Evolutionary conservation across 1,284 basidiomycete species (phyloP).

Genomic region (Sporisorium sorghi): DNA sequence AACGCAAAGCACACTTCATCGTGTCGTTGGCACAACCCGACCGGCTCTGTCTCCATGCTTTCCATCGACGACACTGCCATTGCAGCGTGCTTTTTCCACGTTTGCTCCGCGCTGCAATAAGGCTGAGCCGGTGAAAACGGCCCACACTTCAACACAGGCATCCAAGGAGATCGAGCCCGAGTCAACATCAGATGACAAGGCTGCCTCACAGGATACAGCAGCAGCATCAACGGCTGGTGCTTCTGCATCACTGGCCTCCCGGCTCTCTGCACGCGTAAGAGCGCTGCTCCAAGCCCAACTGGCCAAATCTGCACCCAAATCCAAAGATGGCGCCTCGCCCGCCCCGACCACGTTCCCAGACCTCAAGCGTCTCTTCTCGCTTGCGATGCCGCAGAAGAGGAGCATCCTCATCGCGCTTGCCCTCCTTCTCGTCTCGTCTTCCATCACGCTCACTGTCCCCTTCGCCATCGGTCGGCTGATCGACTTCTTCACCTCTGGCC

Average conservation of each 20-base stretch:
- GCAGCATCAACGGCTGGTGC: not conserved
- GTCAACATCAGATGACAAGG: slow-evolving; percentile 1
- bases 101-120: slow-evolving; percentile 11
- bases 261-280: slow-evolving; percentile 25
- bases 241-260: slow-evolving; percentile 17
- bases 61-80: not conserved
- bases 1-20: not conserved
- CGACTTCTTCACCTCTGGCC: slow-evolving; percentile 66
- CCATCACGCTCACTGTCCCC: slow-evolving; percentile 77
- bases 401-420: slow-evolving; percentile 60
- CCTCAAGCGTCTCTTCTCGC: slow-evolving; percentile 58
- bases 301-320: slow-evolving; percentile 43
- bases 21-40: not conserved
- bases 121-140: slow-evolving; percentile 11
- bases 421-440: slow-evolving; percentile 69
- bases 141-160: slow-evolving; percentile 1
- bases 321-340: slow-evolving; percentile 38
- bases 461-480: slow-evolving; percentile 68
- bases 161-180: not conserved
- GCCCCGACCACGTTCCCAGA: slow-evolving; percentile 61
- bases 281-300: slow-evolving; percentile 37
- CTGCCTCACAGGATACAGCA: too few species aligned
- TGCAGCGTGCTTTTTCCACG: slow-evolving; percentile 17
- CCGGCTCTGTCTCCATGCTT: not conserved
- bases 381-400: slow-evolving; percentile 63